Conservation (phyloP, 345 rosid species). For the Adansonia digitata region DNA sequence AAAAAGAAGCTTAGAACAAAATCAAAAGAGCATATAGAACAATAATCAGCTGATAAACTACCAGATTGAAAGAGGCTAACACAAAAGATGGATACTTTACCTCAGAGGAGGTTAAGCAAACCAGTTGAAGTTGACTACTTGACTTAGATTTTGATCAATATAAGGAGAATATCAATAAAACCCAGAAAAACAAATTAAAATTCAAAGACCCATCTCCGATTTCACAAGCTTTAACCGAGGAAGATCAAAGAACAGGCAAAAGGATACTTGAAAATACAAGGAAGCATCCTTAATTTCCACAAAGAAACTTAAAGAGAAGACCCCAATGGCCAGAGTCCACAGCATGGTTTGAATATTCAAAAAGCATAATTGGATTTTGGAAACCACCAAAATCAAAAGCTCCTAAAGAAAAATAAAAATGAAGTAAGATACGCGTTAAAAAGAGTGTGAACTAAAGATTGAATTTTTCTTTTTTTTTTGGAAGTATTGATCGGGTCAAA, state of each 20-base stretch:
- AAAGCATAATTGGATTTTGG: background rate
- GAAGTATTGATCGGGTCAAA: background rate
- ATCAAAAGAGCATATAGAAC: background rate
- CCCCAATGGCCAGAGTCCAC: background rate
- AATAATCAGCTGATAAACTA: slow-evolving; percentile 11
- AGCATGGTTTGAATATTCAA: slow-evolving; percentile 1
- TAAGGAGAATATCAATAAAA: background rate
- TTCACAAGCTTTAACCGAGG: background rate
- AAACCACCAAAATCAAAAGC: background rate
- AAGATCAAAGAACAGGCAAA: slow-evolving; percentile 20
- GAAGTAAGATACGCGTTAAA: background rate
- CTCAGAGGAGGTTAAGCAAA: background rate
- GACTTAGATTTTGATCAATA: slow-evolving; percentile 8
- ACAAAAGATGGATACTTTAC: background rate
- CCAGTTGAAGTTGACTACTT: slow-evolving; percentile 14
- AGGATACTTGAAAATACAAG: slow-evolving; percentile 2
- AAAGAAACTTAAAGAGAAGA: slow-evolving; percentile 4
- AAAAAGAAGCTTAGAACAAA: background rate
- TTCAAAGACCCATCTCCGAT: slow-evolving; percentile 24
- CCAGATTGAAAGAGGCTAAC: slow-evolving; percentile 1
- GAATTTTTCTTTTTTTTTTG: background rate
- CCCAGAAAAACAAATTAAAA: background rate
- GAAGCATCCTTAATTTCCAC: slow-evolving; percentile 14
- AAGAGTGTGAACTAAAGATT: background rate
- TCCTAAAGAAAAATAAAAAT: background rate